These are phyloP conservation scores for Falciphora oryzae DNA, from an alignment of 2,329 filamentous ascomycete genomes.

Conservation along the genomic window DNA sequence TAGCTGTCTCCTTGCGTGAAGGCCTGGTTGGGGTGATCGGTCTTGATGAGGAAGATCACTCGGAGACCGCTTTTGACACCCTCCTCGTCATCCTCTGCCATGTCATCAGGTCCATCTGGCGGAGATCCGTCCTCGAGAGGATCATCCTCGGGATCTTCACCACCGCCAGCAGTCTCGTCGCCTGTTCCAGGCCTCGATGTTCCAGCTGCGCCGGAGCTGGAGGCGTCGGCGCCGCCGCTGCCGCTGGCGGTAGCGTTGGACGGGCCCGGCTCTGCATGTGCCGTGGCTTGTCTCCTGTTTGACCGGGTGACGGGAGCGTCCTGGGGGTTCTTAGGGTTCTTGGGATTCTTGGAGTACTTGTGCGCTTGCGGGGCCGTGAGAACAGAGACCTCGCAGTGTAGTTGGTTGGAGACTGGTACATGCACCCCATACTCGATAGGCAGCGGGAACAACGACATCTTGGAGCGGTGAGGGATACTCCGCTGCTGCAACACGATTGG, in stretches of 20 bases:
- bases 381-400: not conserved
- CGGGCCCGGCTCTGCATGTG: too few species aligned
- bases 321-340: too few species aligned
- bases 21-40: not conserved
- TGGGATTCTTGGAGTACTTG: too few species aligned
- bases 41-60: slow-evolving; percentile 1
- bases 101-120: not conserved
- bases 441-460: not conserved
- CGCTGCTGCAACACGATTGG: not conserved
- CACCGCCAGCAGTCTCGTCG: not conserved
- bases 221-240: not conserved
- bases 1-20: not conserved
- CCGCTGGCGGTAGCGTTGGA: too few species aligned
- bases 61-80: not conserved
- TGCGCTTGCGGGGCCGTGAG: too few species aligned
- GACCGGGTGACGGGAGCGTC: too few species aligned
- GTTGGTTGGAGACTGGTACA: not conserved
- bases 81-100: not conserved
- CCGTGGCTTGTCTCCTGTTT: too few species aligned
- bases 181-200: not conserved
- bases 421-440: not conserved
- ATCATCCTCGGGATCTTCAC: not conserved
- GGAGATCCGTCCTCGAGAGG: not conserved
- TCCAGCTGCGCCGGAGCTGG: not conserved
- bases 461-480: not conserved